phyloP scores from a whole-genome alignment of 73 alveolate genomes.

The Tetrahymena malaccensis region DNA sequence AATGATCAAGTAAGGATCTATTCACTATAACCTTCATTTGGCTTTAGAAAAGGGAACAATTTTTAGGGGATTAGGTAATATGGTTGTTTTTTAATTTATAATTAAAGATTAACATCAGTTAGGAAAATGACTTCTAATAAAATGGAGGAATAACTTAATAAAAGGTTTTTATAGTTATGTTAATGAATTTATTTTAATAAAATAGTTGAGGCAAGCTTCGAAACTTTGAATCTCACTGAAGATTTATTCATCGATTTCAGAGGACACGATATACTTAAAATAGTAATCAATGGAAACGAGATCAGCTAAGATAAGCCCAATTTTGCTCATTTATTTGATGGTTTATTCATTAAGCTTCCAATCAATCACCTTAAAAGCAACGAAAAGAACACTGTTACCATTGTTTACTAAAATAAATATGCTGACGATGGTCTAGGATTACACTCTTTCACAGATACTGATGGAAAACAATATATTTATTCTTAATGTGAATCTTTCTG shows the following conservation, averaged over 20 bases:
- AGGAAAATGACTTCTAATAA: too few relatives aligned
- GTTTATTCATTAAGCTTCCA: neutral
- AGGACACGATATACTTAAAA: neutral
- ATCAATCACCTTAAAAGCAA: neutral
- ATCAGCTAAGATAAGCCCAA: neutral
- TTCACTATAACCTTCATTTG: neutral
- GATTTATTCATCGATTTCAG: neutral
- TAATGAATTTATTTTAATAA: neutral
- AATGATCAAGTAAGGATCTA: neutral
- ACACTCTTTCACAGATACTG: constrained; percentile 89
- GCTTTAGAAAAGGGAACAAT: neutral
- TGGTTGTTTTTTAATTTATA: neutral
- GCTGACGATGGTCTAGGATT: constrained; percentile 77
- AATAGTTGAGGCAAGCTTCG: neutral
- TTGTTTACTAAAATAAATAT: constrained; percentile 44
- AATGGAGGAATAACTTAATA: too few relatives aligned
- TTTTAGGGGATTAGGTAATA: neutral
- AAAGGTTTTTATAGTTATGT: too few relatives aligned
- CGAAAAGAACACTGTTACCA: constrained; percentile 12
- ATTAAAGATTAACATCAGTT: too few relatives aligned
- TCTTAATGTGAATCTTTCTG: constrained; percentile 93
- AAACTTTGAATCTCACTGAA: neutral
- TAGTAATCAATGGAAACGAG: neutral
- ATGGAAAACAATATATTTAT: constrained; percentile 70
- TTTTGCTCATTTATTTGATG: neutral